Evolutionary conservation across 345 rosid genomes (phyloP).

Genomic region (Citrus australasica): DNA sequence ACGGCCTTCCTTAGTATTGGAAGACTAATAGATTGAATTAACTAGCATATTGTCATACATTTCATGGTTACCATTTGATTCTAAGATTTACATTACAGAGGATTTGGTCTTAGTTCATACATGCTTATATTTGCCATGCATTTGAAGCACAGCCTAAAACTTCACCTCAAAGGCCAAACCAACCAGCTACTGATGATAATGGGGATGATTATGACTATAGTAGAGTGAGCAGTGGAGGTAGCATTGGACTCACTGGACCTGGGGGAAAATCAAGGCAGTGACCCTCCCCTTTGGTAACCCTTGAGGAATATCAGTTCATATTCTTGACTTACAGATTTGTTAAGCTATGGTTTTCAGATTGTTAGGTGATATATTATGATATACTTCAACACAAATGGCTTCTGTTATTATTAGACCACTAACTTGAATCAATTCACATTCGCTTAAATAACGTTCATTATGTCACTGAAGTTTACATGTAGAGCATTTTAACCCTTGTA

Average conservation of each 20-base stretch:
- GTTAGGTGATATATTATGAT: too few species aligned
- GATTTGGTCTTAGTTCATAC: neutral
- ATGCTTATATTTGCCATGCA: neutral
- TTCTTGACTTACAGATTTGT: neutral
- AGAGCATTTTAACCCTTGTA: too few species aligned
- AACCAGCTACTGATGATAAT: constrained; percentile 23
- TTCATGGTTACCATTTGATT: neutral
- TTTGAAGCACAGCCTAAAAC: constrained; percentile 1
- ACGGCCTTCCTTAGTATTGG: neutral
- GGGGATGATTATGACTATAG: constrained; percentile 31
- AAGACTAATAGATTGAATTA: neutral
- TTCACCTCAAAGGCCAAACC: constrained; percentile 21
- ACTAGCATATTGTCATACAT: neutral
- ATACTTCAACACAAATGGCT: too few species aligned
- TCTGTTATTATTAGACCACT: too few species aligned
- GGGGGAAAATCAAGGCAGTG: constrained; percentile 28
- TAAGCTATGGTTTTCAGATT: too few species aligned
- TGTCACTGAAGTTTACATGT: too few species aligned
- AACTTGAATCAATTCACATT: too few species aligned
- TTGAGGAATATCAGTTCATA: neutral
- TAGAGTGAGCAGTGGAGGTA: constrained; percentile 11
- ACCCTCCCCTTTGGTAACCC: constrained; percentile 38
- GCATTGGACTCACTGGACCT: constrained; percentile 33
- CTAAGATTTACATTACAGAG: too few species aligned
- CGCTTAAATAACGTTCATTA: too few species aligned